Evolutionary conservation across 192 early-diverging fungal species (phyloP), one percentile per base, ranked within the genome.

Genomic region (Chytriomyces sp.): DNA sequence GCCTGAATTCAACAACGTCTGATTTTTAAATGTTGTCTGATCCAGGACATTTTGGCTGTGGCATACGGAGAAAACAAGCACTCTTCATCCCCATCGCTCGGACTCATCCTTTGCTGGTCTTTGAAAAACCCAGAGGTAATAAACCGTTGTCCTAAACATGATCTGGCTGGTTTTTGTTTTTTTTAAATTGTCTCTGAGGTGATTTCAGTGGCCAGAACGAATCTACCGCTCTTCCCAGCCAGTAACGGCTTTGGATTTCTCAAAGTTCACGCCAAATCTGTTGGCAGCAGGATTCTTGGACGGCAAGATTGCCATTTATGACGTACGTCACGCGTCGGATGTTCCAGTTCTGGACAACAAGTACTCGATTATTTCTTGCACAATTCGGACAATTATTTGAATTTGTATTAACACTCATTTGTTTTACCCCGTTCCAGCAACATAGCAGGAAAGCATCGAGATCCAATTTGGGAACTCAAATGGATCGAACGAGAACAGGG

Each of bases 391-490:
- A 20, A 16, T 1, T 4, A 65, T 13, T 47, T 48, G 11, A 0
- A 13, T 45, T 45, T 43, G 0, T 44, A n/a, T 48, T 64, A 16
- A 65, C 13, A 9, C 50, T 45, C 57, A 18, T 18, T 43, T 28
- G 24, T 26, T 53, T 35, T 28, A 50, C 0, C 69, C 18, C 8
- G 18, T 59, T 20, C 1, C 68, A 85, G 84, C 61, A 80, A 87
- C 48, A 82, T 80, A 18, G 61, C 68, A 20, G 89, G 88, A 35
- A 90, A 88, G 65, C 89, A 90, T 66, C 82, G 85, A 50, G 89
- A 90, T 76, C 87, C 89, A 5, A 83, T 90, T 0, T 90, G 89
- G 89, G 88, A 90, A 78, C 77, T 90, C 16, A 84, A 84, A 53
- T 90, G 89, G 89, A 84, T 90, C 10, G 87, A 89, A 69, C 64